These are phyloP conservation scores for Oehlia diaphana DNA, from an alignment of 192 early-diverging fungal species.

Conservation along the genomic window DNA sequence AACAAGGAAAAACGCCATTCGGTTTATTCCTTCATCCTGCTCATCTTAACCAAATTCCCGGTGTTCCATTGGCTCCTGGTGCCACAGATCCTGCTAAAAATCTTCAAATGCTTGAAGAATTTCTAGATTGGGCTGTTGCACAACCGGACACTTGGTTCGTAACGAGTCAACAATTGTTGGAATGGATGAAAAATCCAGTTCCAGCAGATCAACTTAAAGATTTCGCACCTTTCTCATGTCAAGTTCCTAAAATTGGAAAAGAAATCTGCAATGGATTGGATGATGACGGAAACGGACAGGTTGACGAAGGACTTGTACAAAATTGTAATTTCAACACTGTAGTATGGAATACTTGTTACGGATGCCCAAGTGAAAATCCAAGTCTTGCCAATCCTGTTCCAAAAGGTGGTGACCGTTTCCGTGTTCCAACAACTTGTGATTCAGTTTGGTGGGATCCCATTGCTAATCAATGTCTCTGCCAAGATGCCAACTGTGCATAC, in stretches of 20 bases:
- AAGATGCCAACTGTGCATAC: conserved; percentile 52
- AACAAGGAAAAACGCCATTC: conserved; percentile 53
- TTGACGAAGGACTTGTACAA: conserved; percentile 40
- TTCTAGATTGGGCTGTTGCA: conserved; percentile 53
- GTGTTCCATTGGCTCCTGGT: conserved; percentile 27
- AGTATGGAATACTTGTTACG: conserved; percentile 57
- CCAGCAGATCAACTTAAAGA: conserved; percentile 60
- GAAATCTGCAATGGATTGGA: conserved; percentile 76
- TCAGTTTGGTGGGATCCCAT: conserved; percentile 72
- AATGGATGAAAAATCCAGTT: conserved; percentile 81
- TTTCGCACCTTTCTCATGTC: conserved; percentile 69
- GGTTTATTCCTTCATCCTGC: conserved; percentile 46
- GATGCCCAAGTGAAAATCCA: conserved; percentile 49
- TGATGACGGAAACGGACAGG: conserved; percentile 37
- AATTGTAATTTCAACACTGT: conserved; percentile 50
- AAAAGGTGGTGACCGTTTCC: conserved; percentile 39
- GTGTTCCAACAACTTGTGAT: conserved; percentile 63
- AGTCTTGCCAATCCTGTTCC: conserved; percentile 44
- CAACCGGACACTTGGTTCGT: conserved; percentile 74
- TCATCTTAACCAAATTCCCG: conserved; percentile 42
- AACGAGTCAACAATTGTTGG: conserved; percentile 64
- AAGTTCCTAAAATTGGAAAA: conserved; percentile 52
- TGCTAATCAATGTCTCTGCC: conserved; percentile 61
- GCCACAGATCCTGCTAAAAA: conserved; percentile 31
- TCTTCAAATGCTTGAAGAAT: conserved; percentile 39